Base-by-base conservation (phyloP, 2,329 filamentous ascomycete species). In the Phialophora expanda region DNA sequence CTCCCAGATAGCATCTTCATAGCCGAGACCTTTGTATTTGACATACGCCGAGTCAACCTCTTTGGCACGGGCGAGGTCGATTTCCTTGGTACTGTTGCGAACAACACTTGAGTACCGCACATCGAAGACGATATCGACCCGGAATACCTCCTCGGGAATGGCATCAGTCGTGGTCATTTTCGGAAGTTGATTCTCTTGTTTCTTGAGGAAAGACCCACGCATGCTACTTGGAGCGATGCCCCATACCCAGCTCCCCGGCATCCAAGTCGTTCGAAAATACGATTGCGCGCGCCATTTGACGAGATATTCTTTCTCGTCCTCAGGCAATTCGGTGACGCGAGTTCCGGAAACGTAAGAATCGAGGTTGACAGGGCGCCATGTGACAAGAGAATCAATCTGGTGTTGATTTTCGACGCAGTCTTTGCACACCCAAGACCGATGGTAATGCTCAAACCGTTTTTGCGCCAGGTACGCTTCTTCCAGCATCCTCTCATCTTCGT, bases 1-100 rank as follows among this genome's bases (percentile, higher is more conserved):
- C 72, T 97, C 93, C 94, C 94, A 97, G 0, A 96, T 93, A 0
- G 88, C 86, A 66, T 97, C 93, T 69, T 97, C 92, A 74, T 99
- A 98, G 4, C 89, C 85, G 7, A 99, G 85, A 12, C 95, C 95
- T 77, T 96, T 92, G 77, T 93, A 98, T 76, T 99, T 99, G 79
- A 96, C 90, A 57, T 89, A 85, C 0, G 92, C 89, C 72, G 88
- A 85, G 57, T 87, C 84, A 24, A 99, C 87, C 70, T 92, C 86
- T 38, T 86, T 84, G 48, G 94, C 88, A 4, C 90, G 87, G 44
- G 85, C 85, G 66, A 92, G 82, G 73, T 95, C 92, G 17, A 89
- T 84, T 59, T 89, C 86, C 70, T 90, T 87, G 28, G 85, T 87
- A 34, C 84, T 84, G 11, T 86, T 78, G 5, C 66, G 78, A 5